Percentiles rank a stretch among this genome's conserved stretches.
These are phyloP conservation scores for Limonium bicolor DNA, from an alignment of 148 eudicot genomes.

Conservation along the genomic window DNA sequence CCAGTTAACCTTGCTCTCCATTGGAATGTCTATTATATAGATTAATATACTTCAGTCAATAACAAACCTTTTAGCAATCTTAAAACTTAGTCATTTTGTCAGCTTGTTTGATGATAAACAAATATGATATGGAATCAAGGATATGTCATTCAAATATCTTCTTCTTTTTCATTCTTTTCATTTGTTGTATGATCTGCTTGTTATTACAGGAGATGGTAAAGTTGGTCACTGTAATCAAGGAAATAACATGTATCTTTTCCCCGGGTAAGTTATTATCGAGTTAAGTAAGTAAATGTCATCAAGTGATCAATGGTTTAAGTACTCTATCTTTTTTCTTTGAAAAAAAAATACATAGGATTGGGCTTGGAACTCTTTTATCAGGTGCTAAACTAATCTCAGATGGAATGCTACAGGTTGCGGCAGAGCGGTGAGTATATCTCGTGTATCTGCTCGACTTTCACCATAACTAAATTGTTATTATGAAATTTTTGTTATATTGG, in stretches of 20 bases:
- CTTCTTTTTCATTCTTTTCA: background rate
- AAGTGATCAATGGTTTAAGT: background rate
- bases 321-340: slow-evolving; percentile 2
- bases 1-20: too few relatives aligned
- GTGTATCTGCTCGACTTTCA: slow-evolving; percentile 1
- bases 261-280: slow-evolving; percentile 51
- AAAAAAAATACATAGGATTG: slow-evolving; percentile 46
- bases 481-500: too few relatives aligned
- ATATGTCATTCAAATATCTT: too few relatives aligned
- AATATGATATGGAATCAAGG: too few relatives aligned
- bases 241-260: slow-evolving; percentile 97
- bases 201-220: slow-evolving; percentile 59
- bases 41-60: too few relatives aligned
- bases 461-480: too few relatives aligned
- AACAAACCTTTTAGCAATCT: too few relatives aligned
- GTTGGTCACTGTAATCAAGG: slow-evolving; percentile 90
- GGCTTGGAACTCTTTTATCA: slow-evolving; percentile 89
- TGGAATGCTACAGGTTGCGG: slow-evolving; percentile 99
- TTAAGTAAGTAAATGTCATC: background rate
- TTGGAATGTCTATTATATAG: too few relatives aligned
- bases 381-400: slow-evolving; percentile 74
- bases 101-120: too few relatives aligned
- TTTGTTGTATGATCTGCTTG: background rate
- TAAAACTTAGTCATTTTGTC: too few relatives aligned
- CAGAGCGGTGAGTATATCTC: slow-evolving; percentile 96